Base-by-base conservation (phyloP, 805 yeast species). In the Candida dendrica region DNA sequence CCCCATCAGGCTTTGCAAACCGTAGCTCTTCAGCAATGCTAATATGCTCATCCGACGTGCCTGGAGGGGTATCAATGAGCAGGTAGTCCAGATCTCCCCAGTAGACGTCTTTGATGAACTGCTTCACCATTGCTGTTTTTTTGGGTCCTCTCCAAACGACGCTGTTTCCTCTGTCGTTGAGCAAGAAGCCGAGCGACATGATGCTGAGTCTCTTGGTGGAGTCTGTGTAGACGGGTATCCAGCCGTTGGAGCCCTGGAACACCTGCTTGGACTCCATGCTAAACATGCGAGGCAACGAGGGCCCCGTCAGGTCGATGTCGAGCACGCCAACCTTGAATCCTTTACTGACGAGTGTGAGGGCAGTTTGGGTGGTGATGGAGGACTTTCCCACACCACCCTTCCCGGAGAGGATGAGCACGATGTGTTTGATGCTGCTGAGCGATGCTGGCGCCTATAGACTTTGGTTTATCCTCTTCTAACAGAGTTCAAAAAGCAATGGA, bases 141-240 rank as follows among this genome's bases (percentile, higher is more conserved):
- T 91, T 89, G 3, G 99, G 98, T 0, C 99, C 99, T 56, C 98
- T 72, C 99, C 99, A 93, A 9, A 93, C 97, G 15, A 93, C 93
- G 20, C 95, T 80, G 53, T 84, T 86, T 22, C 95, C 95, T 47
- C 98, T 64, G 55, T 87, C 82, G 20, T 83, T 81, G 6, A 93
- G 64, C 40, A 93, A 63, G 58, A 93, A 93, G 6, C 98, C 99
- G 13, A 93, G 61, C 3, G 95, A 86, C 84, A 91, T 88, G 36
- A 90, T 73, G 22, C 77, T 72, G 11, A 91, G 63, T 55, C 76
- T 55, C 44, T 72, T 62, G 22, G 62, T 42, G 14, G 72, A 65
- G 43, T 47, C 40, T 9, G 50, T 56, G 4, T 58, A 54, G 0
- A 93, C 98, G 0, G 99, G 99, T 8, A 88, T 76, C 99, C 99